These are phyloP conservation scores for Rehmannia glutinosa DNA, from an alignment of 257 asterid species.

Conservation along the genomic window DNA sequence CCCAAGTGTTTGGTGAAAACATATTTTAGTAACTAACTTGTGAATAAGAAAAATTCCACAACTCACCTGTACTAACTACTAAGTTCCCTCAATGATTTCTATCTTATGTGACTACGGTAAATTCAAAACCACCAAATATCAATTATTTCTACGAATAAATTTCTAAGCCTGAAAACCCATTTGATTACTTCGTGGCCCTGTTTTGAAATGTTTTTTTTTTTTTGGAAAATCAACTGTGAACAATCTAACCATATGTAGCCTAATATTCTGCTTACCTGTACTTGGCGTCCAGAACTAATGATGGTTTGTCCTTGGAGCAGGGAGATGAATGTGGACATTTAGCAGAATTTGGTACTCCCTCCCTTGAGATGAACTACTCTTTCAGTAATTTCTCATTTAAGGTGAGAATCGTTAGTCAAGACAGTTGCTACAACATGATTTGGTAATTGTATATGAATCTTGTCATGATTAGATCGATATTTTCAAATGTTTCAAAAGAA, in stretches of 20 bases:
- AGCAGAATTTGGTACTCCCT: constrained; percentile 63
- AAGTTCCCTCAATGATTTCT: not conserved
- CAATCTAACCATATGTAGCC: not conserved
- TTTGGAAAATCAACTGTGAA: not conserved
- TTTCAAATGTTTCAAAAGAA: no score
- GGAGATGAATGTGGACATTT: constrained; percentile 77
- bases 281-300: constrained; percentile 6
- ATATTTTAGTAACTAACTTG: not conserved
- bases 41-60: not conserved
- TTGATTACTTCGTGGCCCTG: no score
- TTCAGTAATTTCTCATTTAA: constrained; percentile 95
- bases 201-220: not conserved
- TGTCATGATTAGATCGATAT: not conserved
- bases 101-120: not conserved
- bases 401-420: constrained; percentile 36
- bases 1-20: not conserved
- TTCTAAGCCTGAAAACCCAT: not conserved
- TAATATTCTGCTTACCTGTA: not conserved
- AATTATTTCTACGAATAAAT: not conserved
- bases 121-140: not conserved
- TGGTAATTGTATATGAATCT: not conserved
- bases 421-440: not conserved
- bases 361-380: constrained; percentile 56
- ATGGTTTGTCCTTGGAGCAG: constrained; percentile 40
- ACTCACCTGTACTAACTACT: not conserved